Evolutionary conservation across 73 alveolate species (phyloP).

Genomic region (Paramecium sexaurelia): DNA sequence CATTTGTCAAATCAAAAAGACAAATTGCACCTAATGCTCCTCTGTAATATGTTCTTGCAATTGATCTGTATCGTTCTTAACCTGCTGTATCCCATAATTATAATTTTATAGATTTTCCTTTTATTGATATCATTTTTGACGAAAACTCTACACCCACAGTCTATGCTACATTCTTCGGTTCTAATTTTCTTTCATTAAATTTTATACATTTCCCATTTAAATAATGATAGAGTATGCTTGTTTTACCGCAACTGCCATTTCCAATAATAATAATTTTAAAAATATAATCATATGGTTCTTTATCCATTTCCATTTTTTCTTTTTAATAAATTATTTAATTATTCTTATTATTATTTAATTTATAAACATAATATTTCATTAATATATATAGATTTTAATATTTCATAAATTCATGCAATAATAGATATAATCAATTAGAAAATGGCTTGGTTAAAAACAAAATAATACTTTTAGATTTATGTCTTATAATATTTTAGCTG

Average conservation of each 20-base stretch:
- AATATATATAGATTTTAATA: background rate
- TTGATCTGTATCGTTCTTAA: constrained; percentile 84
- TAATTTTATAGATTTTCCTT: constrained; percentile 81
- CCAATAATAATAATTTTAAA: constrained; percentile 73
- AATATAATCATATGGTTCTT: constrained; percentile 66
- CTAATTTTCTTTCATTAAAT: constrained; percentile 3
- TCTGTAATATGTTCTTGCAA: constrained; percentile 88
- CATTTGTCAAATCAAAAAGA: constrained; percentile 79
- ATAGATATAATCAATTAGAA: background rate
- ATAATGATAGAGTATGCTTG: constrained; percentile 69
- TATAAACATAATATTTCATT: background rate
- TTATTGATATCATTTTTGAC: constrained; percentile 74
- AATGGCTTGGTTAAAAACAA: background rate
- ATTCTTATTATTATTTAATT: background rate
- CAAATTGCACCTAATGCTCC: constrained; percentile 92
- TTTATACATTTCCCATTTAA: constrained; percentile 62
- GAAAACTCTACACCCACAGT: constrained; percentile 95
- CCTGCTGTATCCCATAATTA: constrained; percentile 97
- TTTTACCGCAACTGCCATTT: constrained; percentile 73
- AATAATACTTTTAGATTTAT: background rate
- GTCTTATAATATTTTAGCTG: constrained; percentile 52
- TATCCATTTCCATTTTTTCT: constrained; percentile 61
- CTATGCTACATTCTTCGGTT: constrained; percentile 63
- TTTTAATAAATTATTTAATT: background rate
- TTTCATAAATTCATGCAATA: background rate